Base-by-base conservation (phyloP, 768 basidiomycete species). In the Boletus pseudopeckii region DNA sequence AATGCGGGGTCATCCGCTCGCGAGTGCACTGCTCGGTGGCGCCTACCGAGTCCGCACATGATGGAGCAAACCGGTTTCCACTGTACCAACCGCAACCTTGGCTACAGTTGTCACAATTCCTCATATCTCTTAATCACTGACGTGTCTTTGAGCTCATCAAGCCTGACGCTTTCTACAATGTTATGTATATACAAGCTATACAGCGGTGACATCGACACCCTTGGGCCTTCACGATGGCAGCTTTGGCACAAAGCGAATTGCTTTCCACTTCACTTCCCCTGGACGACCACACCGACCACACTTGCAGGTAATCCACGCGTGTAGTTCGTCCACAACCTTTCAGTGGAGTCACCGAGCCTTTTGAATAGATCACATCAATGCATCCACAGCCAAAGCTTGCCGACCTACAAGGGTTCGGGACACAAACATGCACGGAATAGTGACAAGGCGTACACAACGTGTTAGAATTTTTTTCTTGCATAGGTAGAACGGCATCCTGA, bases 1-100 rank as follows among this genome's bases (percentile, higher is more conserved):
- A 43, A 61, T 61, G 47, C 13, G 59, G 59, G 44, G 41, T 39
- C 45, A 44, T 45, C 54, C 55, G 48, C 48, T 24, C 20, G 52
- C 14, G 37, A 36, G 38, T 22, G 43, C 43, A 56, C 59, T 14
- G 48, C 53, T 32, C 11, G 11, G 41, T 45, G 50, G 50, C 51
- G 34, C 22, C 37, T 4, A 4, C 4, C 42, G 7, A 13, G 20
- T 8, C 26, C 33, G 30, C 43, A 48, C 32, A 56, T 57, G 48
- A 56, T 57, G 48, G 15, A 7, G 6, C 26, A 32, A 32, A 32
- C 30, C 30, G 30, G 30, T 10, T 7, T 10, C 43, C 43, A 26
- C 43, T 44, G 26, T n/a, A n/a, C 10, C 10, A 36, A 36, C 15
- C 34, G 6, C 14, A 33, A 13, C 5, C n/a, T n/a, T n/a, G n/a